Evolutionary conservation across 768 basidiomycete species (phyloP), one percentile per base, ranked within the genome.

Genomic region (Phanerodontia chrysosporium): DNA sequence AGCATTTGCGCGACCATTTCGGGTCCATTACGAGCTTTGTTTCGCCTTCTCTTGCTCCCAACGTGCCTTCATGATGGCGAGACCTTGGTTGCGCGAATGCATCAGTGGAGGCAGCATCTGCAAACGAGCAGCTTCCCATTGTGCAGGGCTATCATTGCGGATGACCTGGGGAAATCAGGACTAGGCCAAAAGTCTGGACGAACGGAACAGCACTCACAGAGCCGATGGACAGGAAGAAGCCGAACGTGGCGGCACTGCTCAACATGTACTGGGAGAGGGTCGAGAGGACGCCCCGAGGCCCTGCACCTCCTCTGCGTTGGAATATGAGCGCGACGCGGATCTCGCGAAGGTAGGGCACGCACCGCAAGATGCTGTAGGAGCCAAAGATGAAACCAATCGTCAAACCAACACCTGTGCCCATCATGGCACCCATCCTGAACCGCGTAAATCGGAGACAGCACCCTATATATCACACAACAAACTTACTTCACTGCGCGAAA

Each of bases 231-330:
- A 98, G 86, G 86, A 98, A 98, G 78, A 98, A 98, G 2, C 88
- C 89, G 73, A 99, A 98, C 0, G 96, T 97, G 8, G 95, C 95
- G 5, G 92, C 96, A 66, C 96, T 98, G 67, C 92, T 92, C 28
- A 98, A 83, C 97, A 99, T 99, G 73, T 98, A 98, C 67, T 95
- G 93, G 14, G 95, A 96, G 52, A 99, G 83, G 1, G 97, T 97
- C 3, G 92, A 88, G 25, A 98, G 77, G 51, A 85, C 76, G 12
- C 97, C 97, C 68, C 95, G 83, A 25, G 93, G 95, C 25, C 97
- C 97, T 8, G 92, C 87, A 45, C 96, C 96, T 64, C 84, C 84
- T 69, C 95, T 96, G 66, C 55, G 35, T 46, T 30, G 27, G 51
- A 44, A 46, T 46, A 16, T 58, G 35, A 39, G 35, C 52, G 42